Percentiles rank a stretch among this genome's conserved stretches.
Conservation (phyloP, 495 filamentous ascomycete species). For the Achaetomiella virescens region DNA sequence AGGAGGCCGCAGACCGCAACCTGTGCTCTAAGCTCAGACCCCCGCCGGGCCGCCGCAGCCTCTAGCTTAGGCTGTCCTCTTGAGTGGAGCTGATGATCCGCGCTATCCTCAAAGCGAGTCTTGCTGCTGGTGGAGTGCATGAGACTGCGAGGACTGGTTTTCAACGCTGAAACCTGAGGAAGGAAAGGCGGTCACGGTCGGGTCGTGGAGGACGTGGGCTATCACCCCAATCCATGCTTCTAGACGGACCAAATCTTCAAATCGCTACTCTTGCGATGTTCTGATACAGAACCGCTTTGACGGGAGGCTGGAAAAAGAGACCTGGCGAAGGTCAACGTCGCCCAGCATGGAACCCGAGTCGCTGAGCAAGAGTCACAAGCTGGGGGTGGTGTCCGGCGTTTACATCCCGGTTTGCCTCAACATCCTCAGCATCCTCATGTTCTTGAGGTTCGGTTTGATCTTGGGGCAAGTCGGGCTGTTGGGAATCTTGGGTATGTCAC, state of each 20-base stretch:
- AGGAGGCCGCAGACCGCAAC: neutral
- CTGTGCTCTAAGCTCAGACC: neutral
- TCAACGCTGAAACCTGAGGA: neutral
- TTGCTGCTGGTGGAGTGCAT: slow-evolving; percentile 1
- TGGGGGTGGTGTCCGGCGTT: slow-evolving; percentile 71
- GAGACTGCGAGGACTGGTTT: neutral
- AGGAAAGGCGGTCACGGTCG: slow-evolving; percentile 2
- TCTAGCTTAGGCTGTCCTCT: neutral
- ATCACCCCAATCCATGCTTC: neutral
- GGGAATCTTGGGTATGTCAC: slow-evolving; percentile 64
- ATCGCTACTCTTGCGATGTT: neutral
- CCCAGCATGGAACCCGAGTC: slow-evolving; percentile 30
- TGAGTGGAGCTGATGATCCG: slow-evolving; percentile 6
- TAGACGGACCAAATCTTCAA: neutral
- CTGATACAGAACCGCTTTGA: no score
- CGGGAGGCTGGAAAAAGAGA: no score
- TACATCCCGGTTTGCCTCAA: slow-evolving; percentile 84
- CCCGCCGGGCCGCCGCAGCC: neutral
- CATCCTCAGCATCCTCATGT: slow-evolving; percentile 91
- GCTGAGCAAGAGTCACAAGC: slow-evolving; percentile 45
- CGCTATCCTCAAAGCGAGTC: slow-evolving; percentile 6
- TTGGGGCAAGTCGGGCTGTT: slow-evolving; percentile 72
- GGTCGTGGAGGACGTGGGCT: neutral
- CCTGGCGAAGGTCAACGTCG: neutral
- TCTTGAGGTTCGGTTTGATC: slow-evolving; percentile 75